These are phyloP conservation scores for Fusarium sp. DNA, from an alignment of 2,329 filamentous ascomycete species.

Conservation along the genomic window DNA sequence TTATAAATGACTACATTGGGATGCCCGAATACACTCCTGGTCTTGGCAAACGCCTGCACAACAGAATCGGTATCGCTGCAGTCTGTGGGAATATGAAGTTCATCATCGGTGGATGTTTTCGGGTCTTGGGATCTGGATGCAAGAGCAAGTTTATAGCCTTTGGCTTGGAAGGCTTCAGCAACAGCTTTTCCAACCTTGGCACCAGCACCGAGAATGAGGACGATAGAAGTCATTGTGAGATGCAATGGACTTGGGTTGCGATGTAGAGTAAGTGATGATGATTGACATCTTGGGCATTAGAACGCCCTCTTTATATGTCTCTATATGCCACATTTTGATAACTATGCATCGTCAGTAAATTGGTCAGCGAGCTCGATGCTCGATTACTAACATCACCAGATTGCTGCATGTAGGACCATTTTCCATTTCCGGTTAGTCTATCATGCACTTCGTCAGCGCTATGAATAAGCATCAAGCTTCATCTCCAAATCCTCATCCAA, in stretches of 20 bases:
- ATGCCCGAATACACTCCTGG: background rate
- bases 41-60: background rate
- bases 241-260: background rate
- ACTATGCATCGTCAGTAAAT: background rate
- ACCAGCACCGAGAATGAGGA: slow-evolving; percentile 27
- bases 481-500: background rate
- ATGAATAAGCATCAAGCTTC: slow-evolving; percentile 1
- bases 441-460: background rate
- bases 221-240: background rate
- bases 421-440: background rate
- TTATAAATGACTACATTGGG: slow-evolving; percentile 23
- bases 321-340: background rate
- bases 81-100: slow-evolving; percentile 8
- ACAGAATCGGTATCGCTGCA: background rate
- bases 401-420: background rate
- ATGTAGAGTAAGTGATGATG: too few species aligned
- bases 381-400: background rate
- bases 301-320: background rate
- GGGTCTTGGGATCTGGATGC: slow-evolving; percentile 11
- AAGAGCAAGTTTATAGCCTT: slow-evolving; percentile 22
- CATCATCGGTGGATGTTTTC: background rate
- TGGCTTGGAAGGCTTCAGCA: slow-evolving; percentile 13
- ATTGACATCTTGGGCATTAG: too few species aligned
- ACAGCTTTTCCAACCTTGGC: slow-evolving; percentile 23
- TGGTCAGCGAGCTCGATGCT: slow-evolving; percentile 16